Percentiles rank a stretch among this genome's conserved stretches.
These are phyloP conservation scores for Metschnikowia similis DNA, from an alignment of 805 yeast species.

Conservation along the genomic window DNA sequence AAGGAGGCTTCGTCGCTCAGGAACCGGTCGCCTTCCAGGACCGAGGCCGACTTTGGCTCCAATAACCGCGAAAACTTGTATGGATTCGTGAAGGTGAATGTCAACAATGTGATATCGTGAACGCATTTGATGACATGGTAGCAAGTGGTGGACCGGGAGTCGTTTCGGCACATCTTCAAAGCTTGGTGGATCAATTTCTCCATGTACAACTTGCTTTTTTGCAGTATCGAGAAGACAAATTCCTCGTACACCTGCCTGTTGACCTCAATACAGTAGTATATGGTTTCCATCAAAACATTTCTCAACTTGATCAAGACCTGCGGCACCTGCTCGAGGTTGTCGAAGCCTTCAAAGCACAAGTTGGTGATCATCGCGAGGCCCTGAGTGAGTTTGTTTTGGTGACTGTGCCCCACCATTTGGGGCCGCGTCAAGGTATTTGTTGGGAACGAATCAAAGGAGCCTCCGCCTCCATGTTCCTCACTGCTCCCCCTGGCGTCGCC, in stretches of 20 bases:
- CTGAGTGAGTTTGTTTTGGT: slow-evolving; percentile 5
- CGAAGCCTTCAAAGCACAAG: slow-evolving; percentile 11
- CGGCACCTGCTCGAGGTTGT: slow-evolving; percentile 7
- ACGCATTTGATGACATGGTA: slow-evolving; percentile 10
- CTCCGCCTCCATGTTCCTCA: background rate
- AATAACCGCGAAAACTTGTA: slow-evolving; percentile 10
- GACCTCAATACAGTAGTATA: slow-evolving; percentile 11
- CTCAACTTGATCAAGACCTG: slow-evolving; percentile 10
- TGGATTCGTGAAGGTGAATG: slow-evolving; percentile 15
- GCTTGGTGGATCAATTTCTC: slow-evolving; percentile 11
- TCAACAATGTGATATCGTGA: slow-evolving; percentile 10
- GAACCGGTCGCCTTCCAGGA: background rate
- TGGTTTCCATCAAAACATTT: slow-evolving; percentile 11
- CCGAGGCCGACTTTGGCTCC: background rate
- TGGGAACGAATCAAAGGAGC: background rate
- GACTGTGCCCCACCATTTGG: background rate
- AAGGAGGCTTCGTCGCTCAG: background rate
- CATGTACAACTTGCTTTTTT: slow-evolving; percentile 9
- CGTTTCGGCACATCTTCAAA: slow-evolving; percentile 7
- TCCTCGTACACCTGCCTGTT: slow-evolving; percentile 11
- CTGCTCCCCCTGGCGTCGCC: too few species aligned
- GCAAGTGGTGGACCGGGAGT: slow-evolving; percentile 7
- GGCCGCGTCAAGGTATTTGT: background rate
- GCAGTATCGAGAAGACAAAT: slow-evolving; percentile 11
- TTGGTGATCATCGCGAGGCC: slow-evolving; percentile 13